Percentiles rank a stretch among this genome's conserved stretches.
Evolutionary conservation across 2,329 filamentous ascomycete species (phyloP).

Genomic region (Phaeoacremonium minimum): DNA sequence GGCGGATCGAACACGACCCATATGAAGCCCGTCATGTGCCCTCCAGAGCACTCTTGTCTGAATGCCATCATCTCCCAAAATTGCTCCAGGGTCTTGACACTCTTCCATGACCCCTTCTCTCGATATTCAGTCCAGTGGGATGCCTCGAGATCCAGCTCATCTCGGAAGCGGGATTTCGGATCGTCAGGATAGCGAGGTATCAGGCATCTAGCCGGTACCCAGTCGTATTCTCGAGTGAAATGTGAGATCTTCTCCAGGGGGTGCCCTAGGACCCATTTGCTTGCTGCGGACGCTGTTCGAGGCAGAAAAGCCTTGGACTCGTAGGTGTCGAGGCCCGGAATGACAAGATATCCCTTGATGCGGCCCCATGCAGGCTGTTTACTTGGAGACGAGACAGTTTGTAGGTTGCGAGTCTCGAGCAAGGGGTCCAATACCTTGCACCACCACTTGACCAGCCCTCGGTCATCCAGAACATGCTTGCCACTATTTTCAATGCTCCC

Average conservation of each 20-base stretch:
- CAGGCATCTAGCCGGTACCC: conserved; percentile 73
- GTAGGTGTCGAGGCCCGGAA: conserved; percentile 80
- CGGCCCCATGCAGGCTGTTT: conserved; percentile 30
- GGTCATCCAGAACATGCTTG: conserved; percentile 91
- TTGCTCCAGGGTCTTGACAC: conserved; percentile 76
- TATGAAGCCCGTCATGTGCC: conserved; percentile 86
- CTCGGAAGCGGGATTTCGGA: conserved; percentile 84
- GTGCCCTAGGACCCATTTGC: conserved; percentile 65
- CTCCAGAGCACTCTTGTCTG: conserved; percentile 91
- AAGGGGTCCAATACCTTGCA: conserved; percentile 80
- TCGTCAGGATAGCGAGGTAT: conserved; percentile 93
- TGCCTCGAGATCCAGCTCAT: conserved; percentile 83
- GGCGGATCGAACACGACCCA: conserved; percentile 79
- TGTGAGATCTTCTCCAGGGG: conserved; percentile 64
- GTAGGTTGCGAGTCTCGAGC: conserved; percentile 33
- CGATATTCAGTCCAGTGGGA: conserved; percentile 51
- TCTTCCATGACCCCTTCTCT: conserved; percentile 71
- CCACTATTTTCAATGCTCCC: conserved; percentile 78
- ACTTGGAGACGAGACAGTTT: conserved; percentile 12
- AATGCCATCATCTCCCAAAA: conserved; percentile 99
- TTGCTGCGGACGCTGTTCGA: conserved; percentile 38
- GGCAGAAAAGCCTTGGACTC: conserved; percentile 81
- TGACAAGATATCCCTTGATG: conserved; percentile 75
- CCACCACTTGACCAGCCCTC: conserved; percentile 93
- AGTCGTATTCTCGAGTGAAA: conserved; percentile 52